Percentiles rank a stretch among this genome's conserved stretches.
These are phyloP conservation scores for Fagopyrum homotropicum DNA, from an alignment of 148 eudicot species.

Conservation along the genomic window DNA sequence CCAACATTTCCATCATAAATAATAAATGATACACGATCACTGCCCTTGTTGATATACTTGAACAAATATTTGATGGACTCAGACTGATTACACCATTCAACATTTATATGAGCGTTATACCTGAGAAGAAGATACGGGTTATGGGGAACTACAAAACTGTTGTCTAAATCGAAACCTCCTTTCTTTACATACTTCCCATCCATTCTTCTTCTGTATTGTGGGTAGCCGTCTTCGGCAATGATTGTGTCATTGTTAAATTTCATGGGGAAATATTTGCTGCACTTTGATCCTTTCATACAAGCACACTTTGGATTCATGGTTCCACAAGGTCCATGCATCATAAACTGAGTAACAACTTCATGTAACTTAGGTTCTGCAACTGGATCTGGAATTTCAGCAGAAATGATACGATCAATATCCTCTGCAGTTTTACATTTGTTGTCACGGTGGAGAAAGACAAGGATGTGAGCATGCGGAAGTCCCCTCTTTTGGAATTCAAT, in stretches of 20 bases:
- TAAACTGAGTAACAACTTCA: not conserved
- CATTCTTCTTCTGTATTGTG: not conserved
- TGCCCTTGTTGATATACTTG: too few relatives aligned
- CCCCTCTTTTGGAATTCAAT: too few relatives aligned
- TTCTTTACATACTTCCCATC: not conserved
- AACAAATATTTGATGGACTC: too few relatives aligned
- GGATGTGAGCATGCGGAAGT: too few relatives aligned
- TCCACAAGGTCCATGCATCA: not conserved
- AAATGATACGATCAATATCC: not conserved
- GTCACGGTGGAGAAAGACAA: too few relatives aligned
- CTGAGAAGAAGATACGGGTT: not conserved
- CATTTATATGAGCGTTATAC: conserved; percentile 17
- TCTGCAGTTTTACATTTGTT: too few relatives aligned
- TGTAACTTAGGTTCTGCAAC: not conserved
- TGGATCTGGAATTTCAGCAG: not conserved
- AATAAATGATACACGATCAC: too few relatives aligned
- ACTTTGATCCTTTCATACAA: not conserved
- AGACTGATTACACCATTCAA: conserved; percentile 17
- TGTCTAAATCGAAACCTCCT: not conserved
- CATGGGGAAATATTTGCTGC: not conserved
- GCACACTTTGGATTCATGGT: not conserved
- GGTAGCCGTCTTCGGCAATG: not conserved
- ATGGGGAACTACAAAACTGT: not conserved
- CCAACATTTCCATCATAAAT: too few relatives aligned
- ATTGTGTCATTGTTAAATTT: too few relatives aligned